Evolutionary conservation across 202 grass and related monocot species (phyloP).

Genomic region (Dendrocalamus latiflorus): DNA sequence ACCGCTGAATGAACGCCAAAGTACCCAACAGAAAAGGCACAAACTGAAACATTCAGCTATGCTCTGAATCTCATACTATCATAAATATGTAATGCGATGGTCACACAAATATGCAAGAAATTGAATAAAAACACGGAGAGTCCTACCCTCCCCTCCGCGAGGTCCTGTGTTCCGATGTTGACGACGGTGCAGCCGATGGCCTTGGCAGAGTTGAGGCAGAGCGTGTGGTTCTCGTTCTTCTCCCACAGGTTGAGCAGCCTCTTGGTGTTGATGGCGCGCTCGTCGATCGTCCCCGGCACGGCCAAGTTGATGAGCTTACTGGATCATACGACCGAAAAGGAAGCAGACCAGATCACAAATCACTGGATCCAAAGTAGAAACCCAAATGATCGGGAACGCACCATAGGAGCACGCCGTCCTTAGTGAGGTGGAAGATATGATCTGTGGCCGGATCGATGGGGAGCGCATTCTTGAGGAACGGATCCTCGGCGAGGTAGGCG

Average conservation of each 20-base stretch:
- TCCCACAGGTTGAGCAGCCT: slow-evolving; percentile 86
- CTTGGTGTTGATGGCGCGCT: slow-evolving; percentile 88
- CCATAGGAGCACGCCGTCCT: slow-evolving; percentile 89
- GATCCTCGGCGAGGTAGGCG: slow-evolving; percentile 64
- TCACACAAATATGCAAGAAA: background rate
- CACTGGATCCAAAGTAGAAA: background rate
- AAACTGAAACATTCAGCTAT: slow-evolving; percentile 13
- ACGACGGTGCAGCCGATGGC: slow-evolving; percentile 93
- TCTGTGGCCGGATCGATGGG: slow-evolving; percentile 70
- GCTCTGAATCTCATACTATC: background rate
- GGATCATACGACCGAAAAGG: background rate
- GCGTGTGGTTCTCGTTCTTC: slow-evolving; percentile 95
- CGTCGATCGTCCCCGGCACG: slow-evolving; percentile 84
- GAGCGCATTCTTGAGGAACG: slow-evolving; percentile 58
- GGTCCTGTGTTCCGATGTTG: slow-evolving; percentile 95
- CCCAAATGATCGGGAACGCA: slow-evolving; percentile 7
- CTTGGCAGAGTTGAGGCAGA: slow-evolving; percentile 93
- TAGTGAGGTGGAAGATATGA: slow-evolving; percentile 72
- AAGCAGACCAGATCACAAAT: background rate
- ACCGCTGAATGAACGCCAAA: slow-evolving; percentile 10
- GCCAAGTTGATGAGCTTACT: slow-evolving; percentile 96
- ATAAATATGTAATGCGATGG: background rate
- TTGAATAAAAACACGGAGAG: background rate
- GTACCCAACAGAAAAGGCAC: slow-evolving; percentile 19
- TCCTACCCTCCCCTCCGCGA: slow-evolving; percentile 76